A percentile compares a stretch with the other conserved stretches of the same genome.
Conservation (phyloP, 1,284 basidiomycete species). For the Heterobasidion annosum region DNA sequence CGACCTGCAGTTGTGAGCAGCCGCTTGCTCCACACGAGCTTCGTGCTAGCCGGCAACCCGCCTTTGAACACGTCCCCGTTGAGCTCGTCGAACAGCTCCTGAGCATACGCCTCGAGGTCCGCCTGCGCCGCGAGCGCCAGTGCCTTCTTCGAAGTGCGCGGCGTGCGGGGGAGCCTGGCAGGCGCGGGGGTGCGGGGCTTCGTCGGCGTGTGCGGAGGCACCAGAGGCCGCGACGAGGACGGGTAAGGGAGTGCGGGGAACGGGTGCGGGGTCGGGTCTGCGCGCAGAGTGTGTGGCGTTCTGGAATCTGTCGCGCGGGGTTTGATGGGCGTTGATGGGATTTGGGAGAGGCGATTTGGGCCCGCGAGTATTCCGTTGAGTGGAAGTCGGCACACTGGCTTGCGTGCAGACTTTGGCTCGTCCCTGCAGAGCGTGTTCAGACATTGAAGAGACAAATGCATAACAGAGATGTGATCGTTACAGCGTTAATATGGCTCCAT, state of each 20-base stretch:
- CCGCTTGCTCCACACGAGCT: conserved; percentile 66
- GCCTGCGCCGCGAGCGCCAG: conserved; percentile 32
- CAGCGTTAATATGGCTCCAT: background rate
- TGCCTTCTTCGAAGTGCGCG: conserved; percentile 35
- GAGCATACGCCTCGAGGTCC: conserved; percentile 44
- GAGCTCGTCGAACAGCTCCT: conserved; percentile 74
- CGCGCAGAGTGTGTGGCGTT: background rate
- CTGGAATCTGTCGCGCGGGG: background rate
- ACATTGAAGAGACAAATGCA: background rate
- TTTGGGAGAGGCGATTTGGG: background rate
- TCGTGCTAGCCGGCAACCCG: conserved; percentile 57
- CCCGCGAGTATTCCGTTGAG: background rate
- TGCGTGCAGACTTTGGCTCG: background rate
- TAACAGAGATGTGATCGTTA: background rate
- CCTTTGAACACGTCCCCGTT: conserved; percentile 70
- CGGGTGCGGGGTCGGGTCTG: background rate
- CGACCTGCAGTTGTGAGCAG: conserved; percentile 70
- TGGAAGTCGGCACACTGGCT: background rate
- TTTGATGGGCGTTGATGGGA: background rate
- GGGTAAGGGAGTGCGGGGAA: background rate
- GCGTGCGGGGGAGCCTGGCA: conserved; percentile 19
- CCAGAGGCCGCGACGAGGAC: no score
- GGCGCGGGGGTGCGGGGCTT: background rate
- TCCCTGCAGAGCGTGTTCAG: background rate
- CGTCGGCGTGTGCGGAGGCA: no score